Base-by-base conservation (phyloP, 345 rosid species). In the Gossypium raimondii region DNA sequence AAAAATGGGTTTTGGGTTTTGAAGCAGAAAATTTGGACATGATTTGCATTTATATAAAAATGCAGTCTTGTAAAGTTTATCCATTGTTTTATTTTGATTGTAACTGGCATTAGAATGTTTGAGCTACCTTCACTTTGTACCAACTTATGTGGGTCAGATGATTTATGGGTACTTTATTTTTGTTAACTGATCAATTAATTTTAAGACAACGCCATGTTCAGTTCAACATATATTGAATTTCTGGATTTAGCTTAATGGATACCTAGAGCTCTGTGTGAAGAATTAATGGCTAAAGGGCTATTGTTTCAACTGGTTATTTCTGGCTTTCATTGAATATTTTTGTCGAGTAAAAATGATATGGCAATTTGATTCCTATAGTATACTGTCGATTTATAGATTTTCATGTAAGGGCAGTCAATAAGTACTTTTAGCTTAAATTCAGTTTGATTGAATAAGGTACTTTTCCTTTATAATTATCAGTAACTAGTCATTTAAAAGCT, bases 181-280 rank as follows among this genome's bases (percentile, higher is more conserved):
- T n/a, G 50, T 48, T 5, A 6, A 27, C 12, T 72, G 41, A 9
- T 16, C 56, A 52, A 43, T 65, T 20, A 71, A 55, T 25, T 72
- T 71, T 62, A 64, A 65, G 25, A 18, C 43, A 55, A 4, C 12
- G 7, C 50, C 47, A 56, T 18, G 65, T 34, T 53, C 50, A 47
- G 44, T 57, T 25, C 52, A 45, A 27, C 24, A 47, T 55, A 12
- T 51, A 17, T 9, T 66, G 0, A 22, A 1, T 22, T 25, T 43
- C 34, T 59, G 63, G 61, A 27, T 74, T 76, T 76, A 53, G 75
- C 48, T 68, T 74, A 63, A 41, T 65, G 48, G 73, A 60, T n/a
- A 22, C 43, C 41, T 75, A 13, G 7, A 34, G 53, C 22, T 60
- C 63, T 12, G 63, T 53, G 74, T 53, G 38, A 17, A 68, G 60